A percentile compares a stretch with the other conserved stretches of the same genome.
phyloP scores from a whole-genome alignment of 495 filamentous ascomycete species.

The Aspergillus incahuasiensis region DNA sequence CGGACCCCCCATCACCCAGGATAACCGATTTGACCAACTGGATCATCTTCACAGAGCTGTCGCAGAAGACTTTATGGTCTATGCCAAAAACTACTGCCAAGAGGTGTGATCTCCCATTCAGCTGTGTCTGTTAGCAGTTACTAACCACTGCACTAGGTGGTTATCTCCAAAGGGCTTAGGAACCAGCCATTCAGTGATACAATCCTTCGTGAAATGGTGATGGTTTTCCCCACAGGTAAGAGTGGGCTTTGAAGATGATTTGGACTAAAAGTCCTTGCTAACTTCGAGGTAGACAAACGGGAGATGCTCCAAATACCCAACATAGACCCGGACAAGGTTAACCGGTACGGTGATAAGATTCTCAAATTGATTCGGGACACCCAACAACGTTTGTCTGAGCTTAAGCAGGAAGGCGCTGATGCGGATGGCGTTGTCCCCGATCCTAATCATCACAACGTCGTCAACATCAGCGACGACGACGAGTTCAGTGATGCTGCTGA shows the following conservation, averaged over 20 bases:
- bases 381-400: conserved; percentile 53
- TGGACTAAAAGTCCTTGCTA: conserved; percentile 10
- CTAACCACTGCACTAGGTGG: conserved; percentile 42
- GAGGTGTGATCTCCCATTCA: conserved; percentile 34
- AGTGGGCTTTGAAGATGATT: background rate
- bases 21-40: conserved; percentile 58
- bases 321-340: conserved; percentile 66
- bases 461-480: conserved; percentile 55
- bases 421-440: conserved; percentile 45
- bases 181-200: conserved; percentile 71
- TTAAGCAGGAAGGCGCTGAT: conserved; percentile 45
- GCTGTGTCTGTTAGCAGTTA: background rate
- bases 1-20: conserved; percentile 68
- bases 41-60: conserved; percentile 58
- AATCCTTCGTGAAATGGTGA: conserved; percentile 77
- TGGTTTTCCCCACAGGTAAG: conserved; percentile 61
- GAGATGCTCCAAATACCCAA: conserved; percentile 64
- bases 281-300: conserved; percentile 20
- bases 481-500: conserved; percentile 45
- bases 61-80: conserved; percentile 58
- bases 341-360: conserved; percentile 63
- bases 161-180: conserved; percentile 57
- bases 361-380: conserved; percentile 57
- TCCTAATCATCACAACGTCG: conserved; percentile 60
- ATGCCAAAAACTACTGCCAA: conserved; percentile 61